Evolutionary conservation across 306 rosid genomes (phyloP), one percentile per base, ranked within the genome.

Genomic region (Chamaecrista fasciculata): DNA sequence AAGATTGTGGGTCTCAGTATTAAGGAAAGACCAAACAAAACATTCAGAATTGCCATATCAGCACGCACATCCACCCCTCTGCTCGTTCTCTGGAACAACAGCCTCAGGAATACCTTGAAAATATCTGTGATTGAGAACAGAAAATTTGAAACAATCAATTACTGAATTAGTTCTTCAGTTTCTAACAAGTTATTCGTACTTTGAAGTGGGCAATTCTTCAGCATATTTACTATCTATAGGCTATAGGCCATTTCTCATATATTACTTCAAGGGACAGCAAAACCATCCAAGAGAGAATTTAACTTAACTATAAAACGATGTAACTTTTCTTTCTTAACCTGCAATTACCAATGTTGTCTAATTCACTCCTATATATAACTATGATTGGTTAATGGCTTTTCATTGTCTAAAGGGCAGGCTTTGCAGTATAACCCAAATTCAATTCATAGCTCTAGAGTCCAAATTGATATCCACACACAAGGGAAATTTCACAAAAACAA

Each of bases 61-160:
- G 81, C 93, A 87, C 31, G 90, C 79, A 12, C 93, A 87, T 24
- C 90, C 88, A 14, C 86, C 68, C 12, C 86, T 68, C 42, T 81
- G 93, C 75, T 82, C 87, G 0, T 85, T 44, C 74, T 87, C 90
- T 12, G 79, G 19, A 44, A 74, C 85, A 44, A 74, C 85, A n/a
- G 82, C 72, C 57, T 87, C 90, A 0, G 90, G 93, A 43, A 87
- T 79, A 14, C 93, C 93, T 69, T 85, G 93, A 73, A 85, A 85
- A 57, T 87, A 87, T 80, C 90, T 87, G 85, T 75, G 70, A 55
- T 71, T 24, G n/a, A 63, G 3, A 63, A 11, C 34, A 46, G 15
- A 33, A 33, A 7, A 59, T 8, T 59, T 59, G 65, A 14, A 33
- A 16, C 8, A 59, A 3, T 59, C 12, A 33, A 47, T 5, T 16